Evolutionary conservation across 306 rosid species (phyloP).

Genomic region (peach (Prunus persica)): DNA sequence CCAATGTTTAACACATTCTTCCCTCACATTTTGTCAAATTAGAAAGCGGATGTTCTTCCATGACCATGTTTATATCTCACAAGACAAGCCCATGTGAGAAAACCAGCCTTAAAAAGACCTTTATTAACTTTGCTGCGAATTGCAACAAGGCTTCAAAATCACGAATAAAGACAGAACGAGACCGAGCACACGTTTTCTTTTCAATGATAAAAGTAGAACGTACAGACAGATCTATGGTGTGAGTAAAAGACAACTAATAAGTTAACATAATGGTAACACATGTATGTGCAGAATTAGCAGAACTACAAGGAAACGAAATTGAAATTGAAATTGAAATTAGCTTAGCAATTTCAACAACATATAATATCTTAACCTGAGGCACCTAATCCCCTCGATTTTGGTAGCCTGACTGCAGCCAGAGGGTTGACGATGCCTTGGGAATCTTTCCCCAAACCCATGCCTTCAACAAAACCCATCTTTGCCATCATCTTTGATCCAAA

Average conservation of each 20-base stretch:
- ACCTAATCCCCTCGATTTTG: slow-evolving; percentile 80
- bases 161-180: background rate
- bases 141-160: background rate
- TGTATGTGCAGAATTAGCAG: background rate
- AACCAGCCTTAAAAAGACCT: background rate
- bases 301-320: background rate
- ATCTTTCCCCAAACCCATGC: slow-evolving; percentile 68
- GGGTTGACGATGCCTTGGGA: slow-evolving; percentile 86
- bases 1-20: background rate
- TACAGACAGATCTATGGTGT: slow-evolving; percentile 4
- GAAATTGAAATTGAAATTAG: background rate
- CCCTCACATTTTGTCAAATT: background rate
- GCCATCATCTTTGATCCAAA: slow-evolving; percentile 97
- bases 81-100: no score
- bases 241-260: background rate
- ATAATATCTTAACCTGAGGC: slow-evolving; percentile 36
- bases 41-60: background rate
- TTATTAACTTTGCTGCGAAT: background rate
- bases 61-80: background rate
- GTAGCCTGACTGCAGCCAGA: slow-evolving; percentile 58
- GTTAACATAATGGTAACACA: background rate
- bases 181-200: background rate
- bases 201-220: background rate
- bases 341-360: background rate
- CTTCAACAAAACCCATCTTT: slow-evolving; percentile 92